phyloP scores from a whole-genome alignment of 257 asterid species.

The Capsicum rhomboideum region DNA sequence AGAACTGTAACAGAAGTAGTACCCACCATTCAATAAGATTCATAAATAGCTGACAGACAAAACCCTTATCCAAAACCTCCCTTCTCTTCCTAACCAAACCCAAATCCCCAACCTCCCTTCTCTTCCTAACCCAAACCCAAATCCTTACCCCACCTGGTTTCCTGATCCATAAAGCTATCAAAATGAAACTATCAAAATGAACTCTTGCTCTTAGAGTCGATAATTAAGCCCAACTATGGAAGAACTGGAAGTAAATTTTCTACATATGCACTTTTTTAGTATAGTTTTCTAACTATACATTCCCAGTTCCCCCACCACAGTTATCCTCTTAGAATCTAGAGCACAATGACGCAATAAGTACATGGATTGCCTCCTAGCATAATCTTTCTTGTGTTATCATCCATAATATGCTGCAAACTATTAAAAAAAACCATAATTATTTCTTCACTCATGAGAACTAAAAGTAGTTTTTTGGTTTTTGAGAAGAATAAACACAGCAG shows the following conservation, averaged over 20 bases:
- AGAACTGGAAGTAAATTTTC: not conserved
- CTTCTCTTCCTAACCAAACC: not conserved
- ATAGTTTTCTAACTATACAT: not conserved
- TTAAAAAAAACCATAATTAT: not conserved
- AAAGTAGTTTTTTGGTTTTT: too few species aligned
- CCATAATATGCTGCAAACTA: not conserved
- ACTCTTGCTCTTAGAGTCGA: not conserved
- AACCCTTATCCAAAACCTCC: not conserved
- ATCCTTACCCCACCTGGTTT: not conserved
- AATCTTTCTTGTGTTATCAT: not conserved
- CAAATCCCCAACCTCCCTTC: not conserved
- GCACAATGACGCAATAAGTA: not conserved
- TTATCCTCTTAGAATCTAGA: not conserved
- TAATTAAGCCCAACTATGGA: not conserved
- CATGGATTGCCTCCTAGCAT: not conserved
- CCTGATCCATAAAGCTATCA: not conserved
- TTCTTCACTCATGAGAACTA: not conserved
- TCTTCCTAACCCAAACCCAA: too few species aligned
- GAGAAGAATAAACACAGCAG: too few species aligned
- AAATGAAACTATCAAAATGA: not conserved
- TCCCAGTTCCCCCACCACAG: not conserved
- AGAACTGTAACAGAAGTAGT: not conserved
- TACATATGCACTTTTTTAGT: not conserved
- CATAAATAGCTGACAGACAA: not conserved
- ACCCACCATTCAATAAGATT: not conserved